A percentile compares a stretch with the other conserved stretches of the same genome.
Conservation (phyloP, 2,329 filamentous ascomycete genomes). For the Ceratocystiopsis minuta region DNA sequence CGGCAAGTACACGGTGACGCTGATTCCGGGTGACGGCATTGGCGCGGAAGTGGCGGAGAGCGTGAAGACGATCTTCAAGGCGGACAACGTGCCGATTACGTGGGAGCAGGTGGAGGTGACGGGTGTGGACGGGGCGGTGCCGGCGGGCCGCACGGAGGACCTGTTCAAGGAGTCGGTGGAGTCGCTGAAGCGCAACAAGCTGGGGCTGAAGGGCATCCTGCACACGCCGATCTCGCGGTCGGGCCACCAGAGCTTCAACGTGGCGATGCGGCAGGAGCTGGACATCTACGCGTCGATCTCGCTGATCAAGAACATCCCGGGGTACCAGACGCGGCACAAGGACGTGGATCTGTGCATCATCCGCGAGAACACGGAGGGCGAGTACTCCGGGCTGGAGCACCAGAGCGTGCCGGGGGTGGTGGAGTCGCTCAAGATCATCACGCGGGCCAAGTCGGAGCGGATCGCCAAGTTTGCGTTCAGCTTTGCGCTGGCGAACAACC, state of each 20-base stretch:
- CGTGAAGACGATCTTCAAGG: slow-evolving; percentile 99
- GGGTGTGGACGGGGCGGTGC: slow-evolving; percentile 63
- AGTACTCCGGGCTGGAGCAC: slow-evolving; percentile 98
- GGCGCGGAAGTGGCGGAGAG: slow-evolving; percentile 95
- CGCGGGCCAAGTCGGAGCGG: slow-evolving; percentile 94
- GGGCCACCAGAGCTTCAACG: slow-evolving; percentile 98
- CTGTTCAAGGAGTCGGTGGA: slow-evolving; percentile 91
- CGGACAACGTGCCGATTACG: slow-evolving; percentile 94
- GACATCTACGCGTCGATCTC: slow-evolving; percentile 98
- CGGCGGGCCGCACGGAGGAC: slow-evolving; percentile 66
- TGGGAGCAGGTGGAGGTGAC: slow-evolving; percentile 98
- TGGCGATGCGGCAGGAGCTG: slow-evolving; percentile 94
- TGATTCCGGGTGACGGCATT: slow-evolving; percentile 98
- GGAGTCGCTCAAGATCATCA: slow-evolving; percentile 99
- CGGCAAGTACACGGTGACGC: slow-evolving; percentile 96
- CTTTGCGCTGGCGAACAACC: slow-evolving; percentile 95
- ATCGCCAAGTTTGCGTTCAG: slow-evolving; percentile 98
- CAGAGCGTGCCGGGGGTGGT: slow-evolving; percentile 93
- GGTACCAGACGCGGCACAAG: slow-evolving; percentile 93
- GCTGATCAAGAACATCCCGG: slow-evolving; percentile 98
- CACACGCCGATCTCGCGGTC: slow-evolving; percentile 94
- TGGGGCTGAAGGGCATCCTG: slow-evolving; percentile 95
- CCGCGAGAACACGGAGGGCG: slow-evolving; percentile 98
- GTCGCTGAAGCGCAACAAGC: slow-evolving; percentile 94
- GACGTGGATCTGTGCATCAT: slow-evolving; percentile 98